Base-by-base conservation (phyloP, 805 yeast genomes). In the Cyberlindnera suaveolens region DNA sequence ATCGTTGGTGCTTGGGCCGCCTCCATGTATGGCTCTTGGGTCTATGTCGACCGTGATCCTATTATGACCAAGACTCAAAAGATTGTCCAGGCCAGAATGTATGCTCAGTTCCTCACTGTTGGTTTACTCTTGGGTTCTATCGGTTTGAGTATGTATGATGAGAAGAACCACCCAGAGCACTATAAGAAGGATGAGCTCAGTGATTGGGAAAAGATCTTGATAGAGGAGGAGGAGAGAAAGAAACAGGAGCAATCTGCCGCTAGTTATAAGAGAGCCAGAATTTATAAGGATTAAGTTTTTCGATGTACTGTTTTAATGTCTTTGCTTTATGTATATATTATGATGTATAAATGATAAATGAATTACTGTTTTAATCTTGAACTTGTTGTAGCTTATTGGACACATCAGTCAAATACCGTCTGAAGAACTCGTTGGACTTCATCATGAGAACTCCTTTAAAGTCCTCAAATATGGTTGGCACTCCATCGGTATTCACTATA, bases 51-150 rank as follows among this genome's bases (percentile, higher is more conserved):
- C 66, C 76, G 74, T 53, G 96, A 87, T 61, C 81, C 79, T 50
- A 68, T 80, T 60, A 75, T 87, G 82, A 76, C 86, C 42, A 74
- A 71, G 50, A 66, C 93, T 5, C 95, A 87, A 66, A 87, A 85
- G 62, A 77, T 85, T 39, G 93, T 84, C 30, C 90, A 83, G 60
- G 95, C 95, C 29, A 80, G 95, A 75, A 86, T 86, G 85, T 86
- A 86, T 60, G 95, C 95, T 10, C 95, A 87, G 64, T 85, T 83
- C 50, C 65, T 85, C 42, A 84, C 95, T 2, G 89, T 87, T 42
- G 74, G 75, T 10, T 66, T 86, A 48, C 66, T 86, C 50, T 63
- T 86, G 42, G 88, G 80, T 18, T 78, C 93, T 0, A 74, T 87
- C 56, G 79, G 80, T 40, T 65, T 82, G 51, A 71, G 81, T 36